Percentiles rank a stretch among this genome's conserved stretches.
Conservation (phyloP, 2,329 filamentous ascomycete genomes). For the Diaporthe humulicola region DNA sequence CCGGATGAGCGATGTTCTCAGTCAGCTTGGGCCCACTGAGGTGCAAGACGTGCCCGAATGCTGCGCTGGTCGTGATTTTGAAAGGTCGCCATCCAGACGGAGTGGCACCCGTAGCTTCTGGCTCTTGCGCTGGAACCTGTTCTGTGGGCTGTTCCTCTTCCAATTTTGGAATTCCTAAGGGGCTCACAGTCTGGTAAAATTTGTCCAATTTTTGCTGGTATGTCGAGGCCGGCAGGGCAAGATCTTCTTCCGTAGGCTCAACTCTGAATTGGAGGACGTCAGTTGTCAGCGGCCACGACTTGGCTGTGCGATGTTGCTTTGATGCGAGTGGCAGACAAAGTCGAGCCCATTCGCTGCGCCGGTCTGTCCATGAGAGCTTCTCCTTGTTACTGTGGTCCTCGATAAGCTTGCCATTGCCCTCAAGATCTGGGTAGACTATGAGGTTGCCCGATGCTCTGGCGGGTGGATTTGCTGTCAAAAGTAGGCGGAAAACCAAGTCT, state of each 20-base stretch:
- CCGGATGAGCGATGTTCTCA: conserved; percentile 36
- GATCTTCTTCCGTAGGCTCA: conserved; percentile 32
- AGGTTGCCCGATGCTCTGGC: conserved; percentile 44
- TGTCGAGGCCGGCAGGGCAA: conserved; percentile 20
- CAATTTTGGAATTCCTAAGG: conserved; percentile 20
- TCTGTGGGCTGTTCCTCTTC: background rate
- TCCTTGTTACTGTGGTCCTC: conserved; percentile 45
- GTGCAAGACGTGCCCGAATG: conserved; percentile 67
- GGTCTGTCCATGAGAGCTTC: conserved; percentile 55
- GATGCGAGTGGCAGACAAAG: conserved; percentile 33
- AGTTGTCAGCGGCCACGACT: conserved; percentile 15
- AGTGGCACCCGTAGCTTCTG: conserved; percentile 22
- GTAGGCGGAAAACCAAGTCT: conserved; percentile 61
- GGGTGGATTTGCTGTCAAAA: conserved; percentile 52
- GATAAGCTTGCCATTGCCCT: conserved; percentile 49
- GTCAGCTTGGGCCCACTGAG: conserved; percentile 39
- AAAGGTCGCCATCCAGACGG: conserved; percentile 38
- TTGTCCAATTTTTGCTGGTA: conserved; percentile 15
- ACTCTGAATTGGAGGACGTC: conserved; percentile 32
- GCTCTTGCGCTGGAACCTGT: background rate
- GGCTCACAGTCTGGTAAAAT: background rate
- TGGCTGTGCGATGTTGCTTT: background rate
- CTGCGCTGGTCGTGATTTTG: conserved; percentile 48
- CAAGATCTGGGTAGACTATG: conserved; percentile 31
- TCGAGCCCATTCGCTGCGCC: conserved; percentile 51